Percentiles rank a stretch among this genome's conserved stretches.
These are phyloP conservation scores for Aspergillus nomiae DNA, from an alignment of 2,329 filamentous ascomycete species.

Conservation along the genomic window DNA sequence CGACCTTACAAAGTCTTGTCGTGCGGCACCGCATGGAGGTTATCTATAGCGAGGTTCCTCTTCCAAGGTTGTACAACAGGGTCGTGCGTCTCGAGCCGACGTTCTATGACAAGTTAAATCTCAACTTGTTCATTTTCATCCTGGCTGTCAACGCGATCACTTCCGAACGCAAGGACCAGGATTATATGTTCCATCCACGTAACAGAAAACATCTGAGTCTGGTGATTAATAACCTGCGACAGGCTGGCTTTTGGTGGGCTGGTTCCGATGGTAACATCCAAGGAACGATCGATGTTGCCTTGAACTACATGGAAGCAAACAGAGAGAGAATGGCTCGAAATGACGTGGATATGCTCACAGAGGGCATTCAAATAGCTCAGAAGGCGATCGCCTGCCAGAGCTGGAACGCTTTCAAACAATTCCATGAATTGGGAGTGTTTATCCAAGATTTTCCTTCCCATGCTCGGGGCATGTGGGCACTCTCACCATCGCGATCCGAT, in stretches of 20 bases:
- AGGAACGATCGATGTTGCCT: constrained; percentile 66
- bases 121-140: constrained; percentile 83
- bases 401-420: constrained; percentile 67
- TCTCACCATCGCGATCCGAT: constrained; percentile 52
- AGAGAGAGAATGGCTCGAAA: constrained; percentile 59
- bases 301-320: constrained; percentile 66
- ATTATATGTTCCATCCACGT: constrained; percentile 84
- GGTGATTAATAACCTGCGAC: constrained; percentile 75
- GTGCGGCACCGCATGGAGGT: constrained; percentile 77
- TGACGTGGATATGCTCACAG: constrained; percentile 62
- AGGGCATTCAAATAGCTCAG: constrained; percentile 68
- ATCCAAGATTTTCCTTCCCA: constrained; percentile 67
- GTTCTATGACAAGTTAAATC: constrained; percentile 78
- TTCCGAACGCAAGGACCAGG: constrained; percentile 77
- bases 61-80: constrained; percentile 74
- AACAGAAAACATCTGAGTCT: constrained; percentile 68
- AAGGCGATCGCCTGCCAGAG: constrained; percentile 60
- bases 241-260: constrained; percentile 84
- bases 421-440: constrained; percentile 77
- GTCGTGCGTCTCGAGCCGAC: constrained; percentile 76
- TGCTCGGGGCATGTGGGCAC: constrained; percentile 66
- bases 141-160: constrained; percentile 85
- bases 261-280: constrained; percentile 70
- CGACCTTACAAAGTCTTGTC: constrained; percentile 75
- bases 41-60: constrained; percentile 61